Evolutionary conservation across 495 filamentous ascomycete genomes (phyloP), one percentile per base, ranked within the genome.

Genomic region (Antarctomyces pellizariae): DNA sequence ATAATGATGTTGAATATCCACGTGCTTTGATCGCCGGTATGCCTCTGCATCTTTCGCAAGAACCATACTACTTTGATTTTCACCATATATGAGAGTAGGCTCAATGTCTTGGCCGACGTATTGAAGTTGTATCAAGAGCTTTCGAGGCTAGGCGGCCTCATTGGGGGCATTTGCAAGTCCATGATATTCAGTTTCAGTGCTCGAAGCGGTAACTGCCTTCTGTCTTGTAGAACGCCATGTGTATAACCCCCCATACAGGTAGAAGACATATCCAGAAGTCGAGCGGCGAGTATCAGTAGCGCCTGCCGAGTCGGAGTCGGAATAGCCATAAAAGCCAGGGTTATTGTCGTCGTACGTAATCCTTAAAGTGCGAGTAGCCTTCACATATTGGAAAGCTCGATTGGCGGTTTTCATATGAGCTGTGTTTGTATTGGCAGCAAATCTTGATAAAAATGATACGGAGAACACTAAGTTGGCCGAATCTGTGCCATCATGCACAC

Each of bases 401-500:
- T 21, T 29, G 7, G 22, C 15, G 7, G 28, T 16, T 8, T 3
- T 31, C 12, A 18, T 22, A 16, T 34, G 17, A 7, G 7, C 17
- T n/a, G 22, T 13, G 11, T 4, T 31, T 4, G 18, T 26, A 31
- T 34, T 34, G 10, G 8, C 5, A 7, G 15, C 4, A 18, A 19
- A 34, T 9, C 24, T 31, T 8, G 10, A 22, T 17, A 34, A 10
- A 23, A 31, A 16, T 23, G 15, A 34, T 7, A 34, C 17, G 8
- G 15, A 4, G 24, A 29, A 34, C 6, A 24, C 33, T 10, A 42
- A 29, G 26, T 42, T 37, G 12, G 22, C n/a, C 33, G 20, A 18
- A 33, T 39, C 2, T 28, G 18, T 5, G 40, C 19, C 26, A 42
- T 42, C 13, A 31, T 13, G 22, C 36, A 40, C 26, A 39, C 40